Base-by-base conservation (phyloP, 2,329 filamentous ascomycete genomes). In the Paracoccidioides lutzii region DNA sequence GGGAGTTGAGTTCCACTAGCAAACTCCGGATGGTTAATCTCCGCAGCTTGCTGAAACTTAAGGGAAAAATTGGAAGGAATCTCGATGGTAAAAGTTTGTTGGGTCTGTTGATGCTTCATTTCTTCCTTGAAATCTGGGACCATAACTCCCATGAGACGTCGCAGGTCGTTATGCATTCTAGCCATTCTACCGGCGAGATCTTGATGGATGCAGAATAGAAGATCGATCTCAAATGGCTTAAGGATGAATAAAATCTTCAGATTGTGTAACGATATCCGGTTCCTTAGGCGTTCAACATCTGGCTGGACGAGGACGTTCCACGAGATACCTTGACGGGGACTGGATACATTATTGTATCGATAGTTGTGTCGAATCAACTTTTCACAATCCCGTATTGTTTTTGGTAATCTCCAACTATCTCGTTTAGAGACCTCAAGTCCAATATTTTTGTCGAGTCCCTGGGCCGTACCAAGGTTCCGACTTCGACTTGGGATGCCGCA, bases 321-420 rank as follows among this genome's bases (percentile, higher is more conserved):
- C 5, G 30, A 15, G 14, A 61, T 48, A 42, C 60, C 61, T 32
- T 57, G 57, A 30, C 55, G 32, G 38, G 60, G 59, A n/a, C 43
- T 45, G 1, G 60, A 45, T 30, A 37, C 32, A 45, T 56, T 42
- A 32, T 58, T 55, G 10, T 59, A 58, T 38, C 43, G 50, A 9
- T 45, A 32, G 48, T 59, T 48, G 41, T 60, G 44, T 7, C 46
- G 32, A n/a, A 62, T 35, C 3, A 62, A 40, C 12, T 40, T 54
- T 35, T 61, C 41, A 44, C 60, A 62, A 7, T 62, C 55, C 6
- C 55, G 22, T 7, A 62, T 32, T 4, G 61, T 62, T 45, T 56
- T 38, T 54, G 42, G 49, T 61, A 62, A 54, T 61, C 57, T 10
- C 61, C 61, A n/a, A 56, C 41, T 12, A 58, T 58, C 46, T 62